These are phyloP conservation scores for Moringa oleifera DNA, from an alignment of 345 rosid species.

Conservation along the genomic window DNA sequence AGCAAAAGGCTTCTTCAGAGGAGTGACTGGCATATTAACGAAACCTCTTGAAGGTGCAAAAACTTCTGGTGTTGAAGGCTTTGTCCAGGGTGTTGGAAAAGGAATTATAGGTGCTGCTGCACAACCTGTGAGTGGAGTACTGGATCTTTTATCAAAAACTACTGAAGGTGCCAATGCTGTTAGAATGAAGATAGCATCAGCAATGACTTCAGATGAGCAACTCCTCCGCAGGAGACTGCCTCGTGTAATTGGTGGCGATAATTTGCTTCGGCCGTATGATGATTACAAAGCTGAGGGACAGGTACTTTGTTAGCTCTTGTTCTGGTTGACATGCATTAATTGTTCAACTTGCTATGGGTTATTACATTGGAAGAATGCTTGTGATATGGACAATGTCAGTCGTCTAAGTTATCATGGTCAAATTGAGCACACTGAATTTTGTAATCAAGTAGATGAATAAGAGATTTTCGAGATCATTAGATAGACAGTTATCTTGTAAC, in stretches of 20 bases:
- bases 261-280: constrained; percentile 81
- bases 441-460: too few relatives aligned
- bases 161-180: constrained; percentile 99
- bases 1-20: constrained; percentile 94
- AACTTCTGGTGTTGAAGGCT: constrained; percentile 92
- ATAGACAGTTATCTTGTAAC: too few relatives aligned
- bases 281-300: constrained; percentile 91
- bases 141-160: constrained; percentile 97
- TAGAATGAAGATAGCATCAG: constrained; percentile 96
- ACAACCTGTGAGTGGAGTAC: constrained; percentile 97
- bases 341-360: not conserved
- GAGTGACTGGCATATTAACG: constrained; percentile 95
- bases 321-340: not conserved
- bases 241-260: constrained; percentile 86
- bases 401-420: too few relatives aligned
- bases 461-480: too few relatives aligned
- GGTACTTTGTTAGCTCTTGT: constrained; percentile 30
- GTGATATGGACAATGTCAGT: not conserved
- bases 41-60: constrained; percentile 99
- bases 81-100: constrained; percentile 97
- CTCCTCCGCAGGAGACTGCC: constrained; percentile 92
- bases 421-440: too few relatives aligned
- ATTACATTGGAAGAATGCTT: not conserved
- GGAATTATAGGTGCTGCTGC: constrained; percentile 99
- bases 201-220: constrained; percentile 97